Evolutionary conservation across 495 filamentous ascomycete genomes (phyloP).

Genomic region (Corynascus novoguineensis): DNA sequence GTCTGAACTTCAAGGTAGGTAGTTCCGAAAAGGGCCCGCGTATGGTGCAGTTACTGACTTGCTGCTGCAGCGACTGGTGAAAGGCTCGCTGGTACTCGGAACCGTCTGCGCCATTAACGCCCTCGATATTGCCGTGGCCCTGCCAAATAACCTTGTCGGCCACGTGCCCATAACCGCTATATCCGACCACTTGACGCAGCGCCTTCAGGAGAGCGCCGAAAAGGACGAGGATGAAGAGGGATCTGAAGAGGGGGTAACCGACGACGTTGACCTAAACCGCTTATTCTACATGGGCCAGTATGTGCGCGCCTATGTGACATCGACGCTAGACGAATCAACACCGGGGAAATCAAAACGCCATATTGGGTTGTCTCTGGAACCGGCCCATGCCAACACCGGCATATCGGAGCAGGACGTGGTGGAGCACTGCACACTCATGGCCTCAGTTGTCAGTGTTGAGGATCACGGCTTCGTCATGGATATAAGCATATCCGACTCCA

Average conservation of each 20-base stretch:
- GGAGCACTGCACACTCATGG: conserved; percentile 70
- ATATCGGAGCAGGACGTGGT: conserved; percentile 65
- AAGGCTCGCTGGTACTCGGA: conserved; percentile 80
- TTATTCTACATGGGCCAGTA: conserved; percentile 85
- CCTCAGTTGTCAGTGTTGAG: conserved; percentile 81
- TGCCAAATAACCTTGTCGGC: conserved; percentile 89
- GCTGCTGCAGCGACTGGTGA: conserved; percentile 60
- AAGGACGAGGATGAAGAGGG: conserved; percentile 48
- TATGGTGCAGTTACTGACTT: conserved; percentile 33
- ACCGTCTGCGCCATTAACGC: conserved; percentile 76
- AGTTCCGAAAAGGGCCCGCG: background rate
- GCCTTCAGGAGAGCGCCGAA: conserved; percentile 57
- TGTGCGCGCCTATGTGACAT: conserved; percentile 75
- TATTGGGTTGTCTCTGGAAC: conserved; percentile 79
- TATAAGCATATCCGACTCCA: conserved; percentile 62
- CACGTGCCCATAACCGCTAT: conserved; percentile 87
- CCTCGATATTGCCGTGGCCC: conserved; percentile 68
- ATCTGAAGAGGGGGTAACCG: conserved; percentile 42
- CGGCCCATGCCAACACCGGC: conserved; percentile 66
- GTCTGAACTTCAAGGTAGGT: conserved; percentile 80
- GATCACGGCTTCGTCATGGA: conserved; percentile 96
- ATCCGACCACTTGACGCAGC: conserved; percentile 54
- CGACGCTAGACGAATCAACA: conserved; percentile 56
- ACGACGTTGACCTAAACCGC: conserved; percentile 61
- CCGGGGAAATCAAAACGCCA: conserved; percentile 64